Conservation (phyloP, 192 early-diverging fungal genomes). For the Spizellomyces sp. region DNA sequence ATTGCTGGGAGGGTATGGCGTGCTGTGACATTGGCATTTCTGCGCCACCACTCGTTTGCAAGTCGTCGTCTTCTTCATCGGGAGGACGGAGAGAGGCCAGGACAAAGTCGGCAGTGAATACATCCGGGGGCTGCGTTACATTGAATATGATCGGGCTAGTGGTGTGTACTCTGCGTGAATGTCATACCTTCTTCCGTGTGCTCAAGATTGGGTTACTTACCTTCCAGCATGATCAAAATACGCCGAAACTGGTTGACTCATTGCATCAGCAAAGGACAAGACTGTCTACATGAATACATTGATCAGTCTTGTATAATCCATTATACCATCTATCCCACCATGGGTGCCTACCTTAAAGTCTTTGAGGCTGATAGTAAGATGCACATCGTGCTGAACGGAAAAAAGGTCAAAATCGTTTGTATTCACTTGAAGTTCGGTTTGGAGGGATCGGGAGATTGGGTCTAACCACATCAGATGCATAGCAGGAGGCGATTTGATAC, state of each 20-base stretch:
- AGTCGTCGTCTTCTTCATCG: background rate
- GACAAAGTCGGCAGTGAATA: slow-evolving; percentile 42
- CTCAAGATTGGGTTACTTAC: slow-evolving; percentile 20
- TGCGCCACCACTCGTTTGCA: background rate
- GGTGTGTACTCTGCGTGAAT: background rate
- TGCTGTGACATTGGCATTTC: background rate
- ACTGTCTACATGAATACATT: slow-evolving; percentile 24
- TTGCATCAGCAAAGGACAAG: slow-evolving; percentile 40
- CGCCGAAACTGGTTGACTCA: slow-evolving; percentile 39
- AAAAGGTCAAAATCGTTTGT: slow-evolving; percentile 46
- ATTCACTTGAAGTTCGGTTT: slow-evolving; percentile 45
- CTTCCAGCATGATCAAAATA: slow-evolving; percentile 44
- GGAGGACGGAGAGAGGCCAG: slow-evolving; percentile 33
- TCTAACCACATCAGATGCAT: slow-evolving; percentile 16
- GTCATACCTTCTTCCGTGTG: background rate
- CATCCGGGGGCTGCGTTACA: slow-evolving; percentile 31
- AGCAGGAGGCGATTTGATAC: slow-evolving; percentile 4
- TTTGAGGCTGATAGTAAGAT: slow-evolving; percentile 39
- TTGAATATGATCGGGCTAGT: slow-evolving; percentile 42
- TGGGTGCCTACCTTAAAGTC: slow-evolving; percentile 40
- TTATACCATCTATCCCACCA: background rate
- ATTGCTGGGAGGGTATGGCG: background rate
- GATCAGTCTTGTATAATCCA: too few relatives aligned
- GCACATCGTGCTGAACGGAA: slow-evolving; percentile 25
- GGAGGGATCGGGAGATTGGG: slow-evolving; percentile 23